These are phyloP conservation scores for Zygosaccharomyces gambellarensis DNA, from an alignment of 805 yeast genomes.

Conservation along the genomic window DNA sequence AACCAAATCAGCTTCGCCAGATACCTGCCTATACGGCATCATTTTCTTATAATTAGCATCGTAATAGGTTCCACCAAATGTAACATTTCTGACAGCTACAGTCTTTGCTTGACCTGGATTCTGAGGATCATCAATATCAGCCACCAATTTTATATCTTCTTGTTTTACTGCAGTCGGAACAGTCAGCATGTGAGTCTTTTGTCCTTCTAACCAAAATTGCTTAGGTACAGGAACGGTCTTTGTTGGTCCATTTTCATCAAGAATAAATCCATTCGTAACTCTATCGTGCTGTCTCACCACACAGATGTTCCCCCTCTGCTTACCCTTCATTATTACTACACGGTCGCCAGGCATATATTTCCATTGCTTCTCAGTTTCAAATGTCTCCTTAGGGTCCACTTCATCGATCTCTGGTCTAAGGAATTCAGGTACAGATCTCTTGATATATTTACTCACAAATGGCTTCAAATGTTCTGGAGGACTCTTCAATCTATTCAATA, in stretches of 20 bases:
- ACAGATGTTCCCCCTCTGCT: conserved; percentile 68
- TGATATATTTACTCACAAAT: conserved; percentile 30
- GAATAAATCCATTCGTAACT: conserved; percentile 56
- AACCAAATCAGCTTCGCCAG: conserved; percentile 59
- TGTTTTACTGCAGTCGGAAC: conserved; percentile 61
- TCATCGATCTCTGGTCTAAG: conserved; percentile 33
- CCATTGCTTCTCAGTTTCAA: conserved; percentile 47
- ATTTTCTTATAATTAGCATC: conserved; percentile 68
- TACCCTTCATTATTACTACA: conserved; percentile 68
- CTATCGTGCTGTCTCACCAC: conserved; percentile 55
- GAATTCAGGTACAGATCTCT: conserved; percentile 36
- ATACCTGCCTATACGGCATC: conserved; percentile 74
- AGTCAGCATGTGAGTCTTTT: conserved; percentile 63
- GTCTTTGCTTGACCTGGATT: conserved; percentile 54
- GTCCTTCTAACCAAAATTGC: conserved; percentile 66
- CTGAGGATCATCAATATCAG: conserved; percentile 61
- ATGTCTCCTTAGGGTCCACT: conserved; percentile 31
- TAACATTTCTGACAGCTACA: conserved; percentile 74
- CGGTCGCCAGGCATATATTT: conserved; percentile 70
- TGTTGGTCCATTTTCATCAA: conserved; percentile 66
- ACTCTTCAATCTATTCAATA: conserved; percentile 31
- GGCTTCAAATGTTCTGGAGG: conserved; percentile 32
- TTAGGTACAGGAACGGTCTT: conserved; percentile 65
- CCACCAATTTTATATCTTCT: conserved; percentile 66
- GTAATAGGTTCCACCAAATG: conserved; percentile 62